Percentiles rank a stretch among this genome's conserved stretches.
These are phyloP conservation scores for Endoconidiophora laricicola DNA, from an alignment of 2,329 filamentous ascomycete species.

Conservation along the genomic window DNA sequence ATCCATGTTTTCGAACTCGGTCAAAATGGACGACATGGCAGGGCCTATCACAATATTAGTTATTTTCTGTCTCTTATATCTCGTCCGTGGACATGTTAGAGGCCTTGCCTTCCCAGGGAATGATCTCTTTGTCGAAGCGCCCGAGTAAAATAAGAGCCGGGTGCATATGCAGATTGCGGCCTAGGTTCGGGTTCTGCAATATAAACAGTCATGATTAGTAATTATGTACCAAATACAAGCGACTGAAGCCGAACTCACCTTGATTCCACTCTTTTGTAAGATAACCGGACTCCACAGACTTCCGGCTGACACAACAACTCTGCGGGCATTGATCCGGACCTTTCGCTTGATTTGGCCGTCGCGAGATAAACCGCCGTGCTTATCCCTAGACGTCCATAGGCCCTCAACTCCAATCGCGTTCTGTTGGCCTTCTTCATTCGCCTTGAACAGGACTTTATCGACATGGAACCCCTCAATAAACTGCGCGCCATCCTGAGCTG, in stretches of 20 bases:
- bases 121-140: conserved; percentile 52
- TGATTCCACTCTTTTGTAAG: conserved; percentile 60
- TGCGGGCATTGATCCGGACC: conserved; percentile 60
- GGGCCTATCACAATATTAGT: conserved; percentile 31
- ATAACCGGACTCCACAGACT: conserved; percentile 62
- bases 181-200: conserved; percentile 56
- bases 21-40: conserved; percentile 64
- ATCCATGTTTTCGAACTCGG: conserved; percentile 67
- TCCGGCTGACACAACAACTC: conserved; percentile 63
- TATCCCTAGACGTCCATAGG: conserved; percentile 21
- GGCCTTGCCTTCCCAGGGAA: conserved; percentile 44
- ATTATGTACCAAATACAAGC: not conserved
- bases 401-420: conserved; percentile 60
- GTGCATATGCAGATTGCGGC: conserved; percentile 66
- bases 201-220: conserved; percentile 11
- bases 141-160: conserved; percentile 45
- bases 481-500: conserved; percentile 55
- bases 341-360: conserved; percentile 33
- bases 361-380: conserved; percentile 19
- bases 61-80: too few relatives aligned
- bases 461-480: conserved; percentile 75
- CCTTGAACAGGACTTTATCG: conserved; percentile 52
- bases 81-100: not conserved
- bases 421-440: conserved; percentile 23
- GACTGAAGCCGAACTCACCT: conserved; percentile 25